These are phyloP conservation scores for Wickerhamomyces xylosicus DNA, from an alignment of 805 yeast genomes.

Conservation along the genomic window DNA sequence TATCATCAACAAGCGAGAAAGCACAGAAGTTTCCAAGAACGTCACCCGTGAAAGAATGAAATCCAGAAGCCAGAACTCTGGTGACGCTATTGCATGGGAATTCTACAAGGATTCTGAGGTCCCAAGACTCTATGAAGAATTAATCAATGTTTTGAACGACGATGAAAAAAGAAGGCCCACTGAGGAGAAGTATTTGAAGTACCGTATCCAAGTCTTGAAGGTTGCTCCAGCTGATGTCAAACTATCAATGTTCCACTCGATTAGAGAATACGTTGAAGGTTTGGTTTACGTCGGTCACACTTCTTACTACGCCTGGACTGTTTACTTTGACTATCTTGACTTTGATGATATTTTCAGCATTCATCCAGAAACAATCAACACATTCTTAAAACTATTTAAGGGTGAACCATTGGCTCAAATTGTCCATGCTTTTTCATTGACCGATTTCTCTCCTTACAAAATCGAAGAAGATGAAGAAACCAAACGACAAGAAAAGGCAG, in stretches of 20 bases:
- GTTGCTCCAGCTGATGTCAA: conserved; percentile 39
- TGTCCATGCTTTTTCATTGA: conserved; percentile 50
- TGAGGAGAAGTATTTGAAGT: conserved; percentile 53
- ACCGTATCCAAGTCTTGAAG: conserved; percentile 42
- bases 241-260: conserved; percentile 25
- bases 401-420: conserved; percentile 51
- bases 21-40: conserved; percentile 26
- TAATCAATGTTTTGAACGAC: conserved; percentile 51
- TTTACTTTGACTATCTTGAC: conserved; percentile 70
- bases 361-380: conserved; percentile 34
- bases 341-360: conserved; percentile 36
- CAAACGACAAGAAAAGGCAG: conserved; percentile 9
- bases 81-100: conserved; percentile 35
- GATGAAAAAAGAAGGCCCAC: conserved; percentile 45
- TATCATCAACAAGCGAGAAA: conserved; percentile 30
- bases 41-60: conserved; percentile 39
- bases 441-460: conserved; percentile 57
- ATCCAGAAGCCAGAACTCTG: conserved; percentile 4
- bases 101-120: conserved; percentile 41
- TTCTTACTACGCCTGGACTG: conserved; percentile 59
- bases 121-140: conserved; percentile 39
- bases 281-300: conserved; percentile 60
- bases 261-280: conserved; percentile 53
- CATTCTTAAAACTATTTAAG: conserved; percentile 47
- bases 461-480: conserved; percentile 11